Evolutionary conservation across 2,329 filamentous ascomycete genomes (phyloP), one percentile per base, ranked within the genome.

Genomic region (Lachnellula willkommii): DNA sequence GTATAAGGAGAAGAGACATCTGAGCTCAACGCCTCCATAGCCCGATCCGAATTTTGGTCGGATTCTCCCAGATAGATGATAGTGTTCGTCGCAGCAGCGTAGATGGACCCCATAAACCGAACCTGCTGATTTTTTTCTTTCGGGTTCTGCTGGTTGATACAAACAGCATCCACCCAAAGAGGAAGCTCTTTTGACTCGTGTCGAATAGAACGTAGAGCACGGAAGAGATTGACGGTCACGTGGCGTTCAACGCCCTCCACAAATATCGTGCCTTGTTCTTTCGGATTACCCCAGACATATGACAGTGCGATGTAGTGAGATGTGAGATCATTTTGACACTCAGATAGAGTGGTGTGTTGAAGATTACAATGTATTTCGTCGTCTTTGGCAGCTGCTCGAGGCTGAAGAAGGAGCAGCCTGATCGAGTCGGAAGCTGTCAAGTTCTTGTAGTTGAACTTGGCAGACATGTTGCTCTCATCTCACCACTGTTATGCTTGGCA

Each of bases 31-130:
- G 47, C 47, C 14, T 22, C 8, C 8, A 50, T 50, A 15, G 47
- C 36, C 20, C 47, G 36, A 24, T 50, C 47, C 8, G 47, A 50
- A 14, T 39, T n/a, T 9, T 12, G 17, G 20, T 50, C 47, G 20
- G 47, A 50, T 22, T 48, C 42, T 62, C 51, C 55, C 2, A 57
- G 55, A 52, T 52, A 57, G 20, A 53, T 52, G 24, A 54, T 40
- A 11, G 52, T 49, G 12, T 53, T 35, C 20, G 17, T n/a, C 20
- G 50, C 50, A 24, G 36, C 17, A n/a, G 50, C 36, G 43, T 54
- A 57, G n/a, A 48, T 53, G 15, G 32, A 32, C 15, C 43, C 52
- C 52, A 54, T 54, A 14, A 47, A 35, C 7, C 36, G 7, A 35
- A 54, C 43, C 45, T 54, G 52, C 12, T 48, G 43, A 48, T 17